These are phyloP conservation scores for Flaveria ramosissima DNA, from an alignment of 129 eudicot species.

Conservation along the genomic window DNA sequence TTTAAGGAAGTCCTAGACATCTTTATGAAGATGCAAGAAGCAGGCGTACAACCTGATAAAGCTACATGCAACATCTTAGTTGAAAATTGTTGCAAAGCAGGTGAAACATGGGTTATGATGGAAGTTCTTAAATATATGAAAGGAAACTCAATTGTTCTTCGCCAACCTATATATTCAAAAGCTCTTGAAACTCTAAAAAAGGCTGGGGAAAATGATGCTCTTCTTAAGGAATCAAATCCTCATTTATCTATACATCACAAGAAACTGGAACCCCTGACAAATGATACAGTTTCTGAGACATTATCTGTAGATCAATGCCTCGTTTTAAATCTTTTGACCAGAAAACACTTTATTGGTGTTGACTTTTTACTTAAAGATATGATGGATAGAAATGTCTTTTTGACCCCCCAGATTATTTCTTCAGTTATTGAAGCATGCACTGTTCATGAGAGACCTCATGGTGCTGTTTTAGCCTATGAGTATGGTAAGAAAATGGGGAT, in stretches of 20 bases:
- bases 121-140: conserved; percentile 79
- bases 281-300: conserved; percentile 22
- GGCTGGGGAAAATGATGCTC: conserved; percentile 49
- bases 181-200: conserved; percentile 57
- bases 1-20: conserved; percentile 63
- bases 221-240: conserved; percentile 71
- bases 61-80: conserved; percentile 88
- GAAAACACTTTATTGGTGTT: conserved; percentile 57
- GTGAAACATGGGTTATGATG: conserved; percentile 61
- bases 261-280: conserved; percentile 20
- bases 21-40: conserved; percentile 82
- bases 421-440: conserved; percentile 52
- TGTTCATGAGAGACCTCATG: conserved; percentile 40
- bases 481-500: conserved; percentile 55
- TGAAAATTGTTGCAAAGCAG: conserved; percentile 58
- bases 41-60: conserved; percentile 93
- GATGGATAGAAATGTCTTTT: conserved; percentile 42
- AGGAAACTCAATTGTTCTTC: conserved; percentile 70
- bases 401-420: conserved; percentile 53
- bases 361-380: conserved; percentile 55
- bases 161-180: conserved; percentile 56
- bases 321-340: conserved; percentile 44
- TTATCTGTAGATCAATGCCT: conserved; percentile 49
- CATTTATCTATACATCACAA: conserved; percentile 48
- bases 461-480: conserved; percentile 68